Base-by-base conservation (phyloP, 2,329 filamentous ascomycete species). In the Fusarium irregulare region DNA sequence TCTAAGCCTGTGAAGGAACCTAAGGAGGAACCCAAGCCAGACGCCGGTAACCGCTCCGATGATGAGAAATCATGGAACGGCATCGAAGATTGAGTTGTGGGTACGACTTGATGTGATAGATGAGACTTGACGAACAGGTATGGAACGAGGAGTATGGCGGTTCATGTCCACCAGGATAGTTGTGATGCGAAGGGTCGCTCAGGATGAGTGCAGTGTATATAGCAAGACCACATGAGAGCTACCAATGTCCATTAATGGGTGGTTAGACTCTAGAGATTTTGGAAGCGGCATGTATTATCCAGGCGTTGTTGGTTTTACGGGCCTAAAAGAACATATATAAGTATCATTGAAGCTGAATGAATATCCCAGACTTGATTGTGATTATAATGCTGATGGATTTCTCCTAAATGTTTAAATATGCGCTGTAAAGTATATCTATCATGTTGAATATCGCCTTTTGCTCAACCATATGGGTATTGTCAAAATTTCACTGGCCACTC, bases 61-160 rank as follows among this genome's bases (percentile, higher is more conserved):
- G 79, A 80, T 47, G 80, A 82, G 61, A 81, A 80, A 67, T 81
- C 81, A 11, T 82, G 81, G 80, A 81, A 82, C 56, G 81, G 80
- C 7, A 82, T 82, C 56, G 75, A 80, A 23, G 79, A 83, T 66
- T 82, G 71, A 76, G 56, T 20, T 50, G 16, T 50, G 34, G 13
- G 37, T 44, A 40, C 40, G 51, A n/a, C 21, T 32, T 27, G 48
- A 45, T 27, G 25, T 23, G 49, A 58, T 41, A 68, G 20, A 34
- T 7, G 42, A 56, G 44, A 27, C 25, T 50, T 60, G 54, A 32
- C 40, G 40, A 28, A 28, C 9, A 21, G 21, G 51, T 47, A 48
- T 34, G 23, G n/a, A 23, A 42, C 28, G 21, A 53, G 21, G 27
- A 51, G 25, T 20, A 56, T 37, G 56, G 18, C 27, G 13, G 18